Conservation (phyloP, 345 rosid species). For the Iberis pinnata region DNA sequence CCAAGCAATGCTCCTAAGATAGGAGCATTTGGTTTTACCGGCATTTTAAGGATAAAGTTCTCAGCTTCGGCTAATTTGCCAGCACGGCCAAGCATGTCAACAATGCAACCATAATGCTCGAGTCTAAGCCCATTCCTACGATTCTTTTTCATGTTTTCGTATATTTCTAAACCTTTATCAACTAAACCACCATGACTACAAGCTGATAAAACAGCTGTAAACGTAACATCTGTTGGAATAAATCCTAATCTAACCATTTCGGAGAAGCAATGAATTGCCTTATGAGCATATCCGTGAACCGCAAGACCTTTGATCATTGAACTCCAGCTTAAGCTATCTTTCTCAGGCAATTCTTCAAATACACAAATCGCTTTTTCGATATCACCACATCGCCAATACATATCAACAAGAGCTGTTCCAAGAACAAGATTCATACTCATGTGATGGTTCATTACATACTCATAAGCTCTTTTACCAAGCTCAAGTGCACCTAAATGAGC, state of each 20-base stretch:
- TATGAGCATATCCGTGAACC: conserved; percentile 49
- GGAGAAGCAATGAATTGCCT: conserved; percentile 42
- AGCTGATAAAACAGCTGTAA: conserved; percentile 59
- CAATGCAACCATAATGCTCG: conserved; percentile 79
- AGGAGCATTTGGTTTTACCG: conserved; percentile 56
- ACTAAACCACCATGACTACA: conserved; percentile 74
- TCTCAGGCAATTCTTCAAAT: conserved; percentile 42
- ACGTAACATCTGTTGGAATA: conserved; percentile 51
- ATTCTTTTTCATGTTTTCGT: conserved; percentile 45
- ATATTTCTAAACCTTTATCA: conserved; percentile 48
- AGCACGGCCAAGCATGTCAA: conserved; percentile 71
- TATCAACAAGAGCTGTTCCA: conserved; percentile 64
- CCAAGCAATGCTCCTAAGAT: conserved; percentile 74
- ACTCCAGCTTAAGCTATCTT: conserved; percentile 61
- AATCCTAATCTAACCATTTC: conserved; percentile 43
- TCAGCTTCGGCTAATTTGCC: conserved; percentile 64
- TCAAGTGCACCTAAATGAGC: conserved; percentile 63
- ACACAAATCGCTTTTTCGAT: conserved; percentile 46
- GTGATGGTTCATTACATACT: conserved; percentile 38
- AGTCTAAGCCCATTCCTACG: conserved; percentile 47
- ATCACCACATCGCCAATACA: conserved; percentile 67
- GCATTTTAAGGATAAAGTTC: conserved; percentile 55
- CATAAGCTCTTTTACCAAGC: conserved; percentile 49
- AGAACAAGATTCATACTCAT: conserved; percentile 47
- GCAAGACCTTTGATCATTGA: conserved; percentile 62